Percentiles rank a stretch among this genome's conserved stretches.
These are phyloP conservation scores for Curvularia verruculosa DNA, from an alignment of 2,329 filamentous ascomycete genomes.

Conservation along the genomic window DNA sequence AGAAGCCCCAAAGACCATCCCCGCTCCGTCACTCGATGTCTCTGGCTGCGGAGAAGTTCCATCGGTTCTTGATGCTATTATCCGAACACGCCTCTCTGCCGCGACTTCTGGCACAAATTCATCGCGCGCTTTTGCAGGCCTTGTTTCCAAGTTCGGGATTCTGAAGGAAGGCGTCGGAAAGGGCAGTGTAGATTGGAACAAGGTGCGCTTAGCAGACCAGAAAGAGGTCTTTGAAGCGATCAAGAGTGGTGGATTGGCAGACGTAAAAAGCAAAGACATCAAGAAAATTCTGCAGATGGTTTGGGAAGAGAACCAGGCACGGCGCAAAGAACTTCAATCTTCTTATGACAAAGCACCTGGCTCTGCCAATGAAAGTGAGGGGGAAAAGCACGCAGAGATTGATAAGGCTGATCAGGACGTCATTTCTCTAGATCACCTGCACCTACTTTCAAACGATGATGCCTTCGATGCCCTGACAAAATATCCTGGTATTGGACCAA, in stretches of 20 bases:
- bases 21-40: constrained; percentile 70
- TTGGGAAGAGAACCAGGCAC: constrained; percentile 69
- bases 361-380: constrained; percentile 54
- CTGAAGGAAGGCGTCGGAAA: constrained; percentile 68
- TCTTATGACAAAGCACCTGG: constrained; percentile 48
- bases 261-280: constrained; percentile 74
- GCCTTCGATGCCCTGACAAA: constrained; percentile 64
- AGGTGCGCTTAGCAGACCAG: constrained; percentile 64
- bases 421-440: constrained; percentile 69
- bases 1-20: constrained; percentile 68
- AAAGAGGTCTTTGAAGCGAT: constrained; percentile 72
- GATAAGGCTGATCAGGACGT: constrained; percentile 62
- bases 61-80: constrained; percentile 67
- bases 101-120: constrained; percentile 67
- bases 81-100: constrained; percentile 67
- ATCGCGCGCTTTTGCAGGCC: constrained; percentile 67
- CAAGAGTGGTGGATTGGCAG: constrained; percentile 71
- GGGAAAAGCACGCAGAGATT: constrained; percentile 64
- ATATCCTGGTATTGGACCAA: constrained; percentile 69
- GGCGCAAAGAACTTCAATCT: constrained; percentile 56
- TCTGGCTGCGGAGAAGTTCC: constrained; percentile 74
- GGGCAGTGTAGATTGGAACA: constrained; percentile 77
- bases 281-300: constrained; percentile 76
- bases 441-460: constrained; percentile 60
- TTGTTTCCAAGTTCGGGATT: constrained; percentile 69